Conservation (phyloP, 441 rosid species). For the Theobroma grandiflorum region DNA sequence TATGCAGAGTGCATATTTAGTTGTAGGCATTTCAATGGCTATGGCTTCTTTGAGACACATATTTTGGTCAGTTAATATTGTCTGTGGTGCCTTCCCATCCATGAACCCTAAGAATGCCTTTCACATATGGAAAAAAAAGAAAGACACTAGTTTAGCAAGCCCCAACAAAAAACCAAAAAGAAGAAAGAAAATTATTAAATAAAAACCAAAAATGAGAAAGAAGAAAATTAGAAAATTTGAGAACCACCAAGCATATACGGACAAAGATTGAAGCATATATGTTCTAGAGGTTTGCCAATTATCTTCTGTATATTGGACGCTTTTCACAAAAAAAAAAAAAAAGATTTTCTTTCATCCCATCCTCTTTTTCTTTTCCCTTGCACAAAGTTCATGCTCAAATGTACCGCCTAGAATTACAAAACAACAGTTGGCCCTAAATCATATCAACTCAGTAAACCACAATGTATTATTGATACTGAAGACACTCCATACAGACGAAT, state of each 20-base stretch:
- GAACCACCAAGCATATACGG: background rate
- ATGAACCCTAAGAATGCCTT: slow-evolving; percentile 87
- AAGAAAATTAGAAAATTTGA: too few species aligned
- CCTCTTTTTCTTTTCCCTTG: background rate
- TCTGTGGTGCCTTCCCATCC: slow-evolving; percentile 94
- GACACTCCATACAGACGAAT: background rate
- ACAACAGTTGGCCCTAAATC: background rate
- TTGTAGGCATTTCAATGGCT: slow-evolving; percentile 79
- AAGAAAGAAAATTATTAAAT: background rate
- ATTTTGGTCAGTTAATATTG: slow-evolving; percentile 90
- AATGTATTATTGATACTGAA: background rate
- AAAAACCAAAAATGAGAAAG: background rate
- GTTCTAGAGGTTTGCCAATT: background rate
- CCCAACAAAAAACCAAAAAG: background rate
- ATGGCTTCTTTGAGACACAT: slow-evolving; percentile 96
- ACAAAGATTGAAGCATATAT: background rate
- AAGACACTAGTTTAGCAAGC: slow-evolving; percentile 28
- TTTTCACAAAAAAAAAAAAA: background rate
- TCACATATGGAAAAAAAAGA: slow-evolving; percentile 27
- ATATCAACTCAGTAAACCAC: slow-evolving; percentile 10
- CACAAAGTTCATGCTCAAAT: slow-evolving; percentile 15
- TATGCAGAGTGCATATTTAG: slow-evolving; percentile 94
- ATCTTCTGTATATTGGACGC: background rate
- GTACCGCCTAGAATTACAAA: background rate
- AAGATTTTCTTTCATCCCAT: background rate